Conservation (phyloP, 2,329 filamentous ascomycete genomes). For the Paecilomyces variotii region DNA sequence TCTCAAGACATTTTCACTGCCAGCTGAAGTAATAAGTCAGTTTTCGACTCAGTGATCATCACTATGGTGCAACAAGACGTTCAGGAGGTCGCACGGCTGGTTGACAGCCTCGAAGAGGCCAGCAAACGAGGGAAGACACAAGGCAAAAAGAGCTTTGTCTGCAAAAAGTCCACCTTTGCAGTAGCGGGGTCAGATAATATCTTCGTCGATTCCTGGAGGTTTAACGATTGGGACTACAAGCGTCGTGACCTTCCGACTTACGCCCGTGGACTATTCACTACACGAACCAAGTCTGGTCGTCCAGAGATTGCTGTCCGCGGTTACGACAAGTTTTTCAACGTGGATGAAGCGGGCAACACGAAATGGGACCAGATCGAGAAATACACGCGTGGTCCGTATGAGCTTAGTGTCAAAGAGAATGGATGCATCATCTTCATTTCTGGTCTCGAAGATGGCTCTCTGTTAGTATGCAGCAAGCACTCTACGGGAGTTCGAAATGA, state of each 20-base stretch:
- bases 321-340: conserved; percentile 99
- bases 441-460: conserved; percentile 76
- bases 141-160: conserved; percentile 55
- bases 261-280: conserved; percentile 90
- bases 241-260: conserved; percentile 77
- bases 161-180: conserved; percentile 71
- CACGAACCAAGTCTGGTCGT: conserved; percentile 53
- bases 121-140: conserved; percentile 38
- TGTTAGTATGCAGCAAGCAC: conserved; percentile 98
- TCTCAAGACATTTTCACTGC: not conserved
- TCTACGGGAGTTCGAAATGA: conserved; percentile 78
- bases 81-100: conserved; percentile 57
- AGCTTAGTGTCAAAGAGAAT: conserved; percentile 95
- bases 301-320: conserved; percentile 78
- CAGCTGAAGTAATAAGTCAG: not conserved
- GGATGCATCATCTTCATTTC: conserved; percentile 99
- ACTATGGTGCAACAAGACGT: conserved; percentile 61
- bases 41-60: conserved; percentile 6
- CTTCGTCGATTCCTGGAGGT: conserved; percentile 80
- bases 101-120: conserved; percentile 54
- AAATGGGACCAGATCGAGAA: conserved; percentile 71
- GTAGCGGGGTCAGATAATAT: conserved; percentile 59
- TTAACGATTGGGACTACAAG: conserved; percentile 96
- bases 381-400: conserved; percentile 79
- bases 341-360: conserved; percentile 71